phyloP scores from a whole-genome alignment of 257 asterid species.

The Solanum bulbocastanum region DNA sequence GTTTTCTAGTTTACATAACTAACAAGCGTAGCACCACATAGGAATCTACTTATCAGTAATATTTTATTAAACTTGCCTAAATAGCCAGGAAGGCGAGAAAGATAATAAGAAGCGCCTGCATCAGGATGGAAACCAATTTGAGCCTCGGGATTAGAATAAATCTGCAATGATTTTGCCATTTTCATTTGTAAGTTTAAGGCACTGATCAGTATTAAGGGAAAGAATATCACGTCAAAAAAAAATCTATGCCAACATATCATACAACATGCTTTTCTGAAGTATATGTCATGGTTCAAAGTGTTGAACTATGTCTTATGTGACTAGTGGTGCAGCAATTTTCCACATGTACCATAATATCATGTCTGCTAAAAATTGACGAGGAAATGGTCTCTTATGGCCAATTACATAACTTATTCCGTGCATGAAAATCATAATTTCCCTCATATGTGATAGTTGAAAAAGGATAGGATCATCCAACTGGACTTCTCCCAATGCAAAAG shows the following conservation, averaged over 20 bases:
- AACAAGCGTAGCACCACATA: background rate
- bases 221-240: background rate
- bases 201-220: background rate
- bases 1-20: background rate
- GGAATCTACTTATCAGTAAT: background rate
- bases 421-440: background rate
- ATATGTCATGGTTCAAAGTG: background rate
- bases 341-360: background rate
- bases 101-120: conserved; percentile 96
- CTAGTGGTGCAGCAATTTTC: background rate
- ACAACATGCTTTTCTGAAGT: background rate
- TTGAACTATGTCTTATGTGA: background rate
- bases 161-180: conserved; percentile 30
- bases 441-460: background rate
- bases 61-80: conserved; percentile 42
- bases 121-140: conserved; percentile 97
- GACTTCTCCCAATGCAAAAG: background rate
- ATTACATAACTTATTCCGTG: background rate
- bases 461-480: background rate
- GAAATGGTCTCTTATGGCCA: background rate
- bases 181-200: background rate
- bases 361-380: background rate
- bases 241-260: background rate
- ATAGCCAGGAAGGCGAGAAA: conserved; percentile 96
- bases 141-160: conserved; percentile 74